Evolutionary conservation across 345 rosid species (phyloP), one percentile per base, ranked within the genome.

Genomic region (Rhizophora mangle): DNA sequence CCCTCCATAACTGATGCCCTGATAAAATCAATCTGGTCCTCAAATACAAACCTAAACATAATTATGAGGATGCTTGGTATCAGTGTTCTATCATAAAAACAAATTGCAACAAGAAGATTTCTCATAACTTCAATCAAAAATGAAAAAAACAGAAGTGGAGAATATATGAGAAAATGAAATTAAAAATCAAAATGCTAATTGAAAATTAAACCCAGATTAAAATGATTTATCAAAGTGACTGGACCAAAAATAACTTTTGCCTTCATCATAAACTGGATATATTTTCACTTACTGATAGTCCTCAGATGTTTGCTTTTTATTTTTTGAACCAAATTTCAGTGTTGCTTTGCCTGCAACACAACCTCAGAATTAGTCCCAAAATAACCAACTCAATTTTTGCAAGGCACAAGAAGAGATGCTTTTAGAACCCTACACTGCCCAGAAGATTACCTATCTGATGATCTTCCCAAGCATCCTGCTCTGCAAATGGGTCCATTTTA

Each of bases 391-490:
- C 56, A 66, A 55, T 57, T 39, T 6, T 63, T 18, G n/a, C 31
- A 15, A 15, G 31, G 49, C 37, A 68, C 19, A 5, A 46, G 18
- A 13, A 31, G 4, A 30, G 20, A 54, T 8, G 24, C 57, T 26
- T 59, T 36, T n/a, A 52, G 20, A 31, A 65, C 57, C 29, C 58
- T 20, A 70, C 69, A 54, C 57, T 47, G 34, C 18, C 46, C 72
- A 52, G 8, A 21, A 72, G 72, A 29, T 78, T 79, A 89, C 98
- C 96, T 83, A 90, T 95, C 80, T 95, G 99, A 83, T 89, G 83
- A 60, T 95, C 99, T 86, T 95, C 99, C 99, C 97, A 95, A 64
- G 96, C 99, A 78, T 95, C 98, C 82, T 94, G 98, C 76, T 94
- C 99, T 8, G 92, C 97, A 82, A 91, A 92, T 36, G 99, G 99